These are phyloP conservation scores for Fusarium vanettenii DNA, from an alignment of 2,329 filamentous ascomycete genomes.

Conservation along the genomic window DNA sequence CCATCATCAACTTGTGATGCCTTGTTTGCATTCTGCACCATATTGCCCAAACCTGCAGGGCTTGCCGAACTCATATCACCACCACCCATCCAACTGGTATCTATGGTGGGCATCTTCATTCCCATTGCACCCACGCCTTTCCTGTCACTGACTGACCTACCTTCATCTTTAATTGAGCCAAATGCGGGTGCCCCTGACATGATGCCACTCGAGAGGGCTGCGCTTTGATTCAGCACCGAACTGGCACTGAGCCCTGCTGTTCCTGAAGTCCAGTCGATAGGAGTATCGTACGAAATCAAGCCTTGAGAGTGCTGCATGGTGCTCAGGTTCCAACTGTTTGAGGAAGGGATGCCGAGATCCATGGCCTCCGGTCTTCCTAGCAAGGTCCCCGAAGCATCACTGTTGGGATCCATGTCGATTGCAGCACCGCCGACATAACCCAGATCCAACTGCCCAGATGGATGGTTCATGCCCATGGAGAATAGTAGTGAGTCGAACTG, in stretches of 20 bases:
- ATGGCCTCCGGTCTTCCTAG: constrained; percentile 35
- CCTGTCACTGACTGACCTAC: background rate
- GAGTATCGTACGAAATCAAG: constrained; percentile 39
- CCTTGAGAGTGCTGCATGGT: constrained; percentile 34
- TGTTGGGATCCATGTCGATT: constrained; percentile 42
- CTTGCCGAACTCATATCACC: constrained; percentile 30
- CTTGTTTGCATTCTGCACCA: constrained; percentile 48
- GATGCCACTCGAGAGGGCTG: constrained; percentile 40
- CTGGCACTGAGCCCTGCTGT: constrained; percentile 46
- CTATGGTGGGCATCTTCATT: constrained; percentile 10
- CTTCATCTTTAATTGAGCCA: constrained; percentile 22
- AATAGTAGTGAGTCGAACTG: constrained; percentile 43
- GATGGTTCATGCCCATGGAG: constrained; percentile 40
- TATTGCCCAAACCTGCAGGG: constrained; percentile 47
- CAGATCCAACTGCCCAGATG: constrained; percentile 42
- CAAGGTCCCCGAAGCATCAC: constrained; percentile 19
- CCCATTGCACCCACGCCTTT: background rate
- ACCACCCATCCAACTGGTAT: constrained; percentile 25
- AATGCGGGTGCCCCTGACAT: constrained; percentile 36
- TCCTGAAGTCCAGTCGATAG: constrained; percentile 43
- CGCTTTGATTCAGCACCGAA: constrained; percentile 42
- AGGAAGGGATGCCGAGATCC: constrained; percentile 41
- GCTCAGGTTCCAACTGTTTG: constrained; percentile 45
- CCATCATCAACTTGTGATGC: constrained; percentile 30
- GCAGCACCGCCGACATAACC: constrained; percentile 44